Percentiles rank a stretch among this genome's conserved stretches.
Conservation (phyloP, 495 filamentous ascomycete genomes). For the Aspergillus hancockii region DNA sequence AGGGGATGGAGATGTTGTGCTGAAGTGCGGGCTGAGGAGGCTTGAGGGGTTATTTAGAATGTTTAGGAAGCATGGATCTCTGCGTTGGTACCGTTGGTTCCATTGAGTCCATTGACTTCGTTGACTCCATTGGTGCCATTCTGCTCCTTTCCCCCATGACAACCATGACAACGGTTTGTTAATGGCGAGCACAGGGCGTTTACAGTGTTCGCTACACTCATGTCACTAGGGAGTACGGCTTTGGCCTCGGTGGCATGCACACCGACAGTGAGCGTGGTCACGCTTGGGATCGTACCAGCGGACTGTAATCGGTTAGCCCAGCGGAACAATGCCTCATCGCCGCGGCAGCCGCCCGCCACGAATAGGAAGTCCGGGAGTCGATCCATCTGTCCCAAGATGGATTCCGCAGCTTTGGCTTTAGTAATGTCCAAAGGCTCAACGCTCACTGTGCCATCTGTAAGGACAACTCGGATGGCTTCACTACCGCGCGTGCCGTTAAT, state of each 20-base stretch:
- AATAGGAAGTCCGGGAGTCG: slow-evolving; percentile 68
- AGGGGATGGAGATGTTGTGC: background rate
- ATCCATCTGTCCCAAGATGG: slow-evolving; percentile 52
- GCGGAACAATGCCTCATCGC: slow-evolving; percentile 80
- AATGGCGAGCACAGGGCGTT: slow-evolving; percentile 7
- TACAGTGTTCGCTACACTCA: slow-evolving; percentile 12
- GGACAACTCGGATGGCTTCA: slow-evolving; percentile 75
- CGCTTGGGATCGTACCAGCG: slow-evolving; percentile 51
- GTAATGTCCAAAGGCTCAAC: slow-evolving; percentile 78
- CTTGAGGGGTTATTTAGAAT: too few species aligned
- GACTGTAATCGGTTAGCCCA: slow-evolving; percentile 76
- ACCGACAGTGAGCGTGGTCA: slow-evolving; percentile 74
- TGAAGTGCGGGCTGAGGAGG: background rate
- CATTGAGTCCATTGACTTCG: background rate
- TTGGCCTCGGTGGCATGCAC: slow-evolving; percentile 37
- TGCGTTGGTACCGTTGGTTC: background rate
- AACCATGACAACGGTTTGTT: background rate
- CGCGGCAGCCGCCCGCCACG: slow-evolving; percentile 77
- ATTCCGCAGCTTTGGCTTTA: slow-evolving; percentile 68
- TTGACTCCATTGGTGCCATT: background rate
- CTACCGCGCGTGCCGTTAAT: slow-evolving; percentile 82
- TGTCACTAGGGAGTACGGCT: slow-evolving; percentile 24
- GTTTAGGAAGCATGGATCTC: background rate
- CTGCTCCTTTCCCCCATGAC: background rate
- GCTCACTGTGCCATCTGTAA: slow-evolving; percentile 65